Base-by-base conservation (phyloP, 192 early-diverging fungal species). In the Phycomyces blakesleeanus region DNA sequence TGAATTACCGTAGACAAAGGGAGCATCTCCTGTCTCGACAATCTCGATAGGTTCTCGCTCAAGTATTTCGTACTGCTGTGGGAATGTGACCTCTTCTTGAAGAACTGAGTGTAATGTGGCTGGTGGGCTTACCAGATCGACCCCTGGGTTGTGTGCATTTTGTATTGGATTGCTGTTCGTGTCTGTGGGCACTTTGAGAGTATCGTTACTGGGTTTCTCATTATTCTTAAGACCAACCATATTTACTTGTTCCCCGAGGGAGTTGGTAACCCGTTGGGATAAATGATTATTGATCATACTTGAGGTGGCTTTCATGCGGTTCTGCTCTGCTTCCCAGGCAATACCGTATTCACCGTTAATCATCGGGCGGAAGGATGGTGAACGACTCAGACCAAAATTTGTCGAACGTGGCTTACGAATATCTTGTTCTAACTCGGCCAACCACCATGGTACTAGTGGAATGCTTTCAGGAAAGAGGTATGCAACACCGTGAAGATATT, bases 401-500 rank as follows among this genome's bases (percentile, higher is more conserved):
- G 20, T 57, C 5, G 40, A 22, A 22, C 63, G 38, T 21, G 72
- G 76, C 41, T 74, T 78, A 20, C 72, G 69, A 47, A 78, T 78
- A 66, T 78, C 76, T 10, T 69, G 53, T 24, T 78, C 66, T 69
- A 78, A 68, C 34, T 78, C 76, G 4, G 72, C 71, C n/a, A 78
- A 25, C 63, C 63, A 65, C 63, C 63, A 65, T 20, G 63, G 63
- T 14, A 65, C 24, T 34, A 65, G 47, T 8, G 63, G 27, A n/a
- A 65, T 42, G 0, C 6, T 20, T 12, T 65, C 63, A 10, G 20
- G 15, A 29, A 47, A 44, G 24, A 68, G 55, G 16, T 67, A 41
- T 16, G 51, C 42, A 34, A 38, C 49, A 20, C 66, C 93, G 72
- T 95, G 91, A 49, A 89, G 80, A 72, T 92, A 93, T 70, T 95